phyloP scores from a whole-genome alignment of 2,329 filamentous ascomycete genomes.

The Apiospora sp. region DNA sequence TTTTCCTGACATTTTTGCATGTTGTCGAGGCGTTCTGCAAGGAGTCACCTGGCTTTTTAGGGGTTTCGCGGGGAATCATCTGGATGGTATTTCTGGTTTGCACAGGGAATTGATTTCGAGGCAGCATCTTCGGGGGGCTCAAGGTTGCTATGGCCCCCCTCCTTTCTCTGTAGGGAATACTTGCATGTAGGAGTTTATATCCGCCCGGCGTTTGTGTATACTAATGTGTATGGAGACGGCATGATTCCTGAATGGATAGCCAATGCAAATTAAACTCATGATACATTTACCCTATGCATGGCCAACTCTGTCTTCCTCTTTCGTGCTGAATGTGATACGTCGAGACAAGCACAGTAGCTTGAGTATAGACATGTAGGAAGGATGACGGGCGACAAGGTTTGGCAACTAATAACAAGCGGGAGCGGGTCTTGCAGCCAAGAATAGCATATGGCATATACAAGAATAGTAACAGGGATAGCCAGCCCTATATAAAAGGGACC shows the following conservation, averaged over 20 bases:
- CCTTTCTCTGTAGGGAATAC: slow-evolving; percentile 6
- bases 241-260: slow-evolving; percentile 14
- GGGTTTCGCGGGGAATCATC: slow-evolving; percentile 7
- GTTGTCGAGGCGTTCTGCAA: slow-evolving; percentile 19
- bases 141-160: not conserved
- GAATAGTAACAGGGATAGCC: not conserved
- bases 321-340: not conserved
- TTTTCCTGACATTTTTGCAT: slow-evolving; percentile 11
- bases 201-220: slow-evolving; percentile 18
- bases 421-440: not conserved
- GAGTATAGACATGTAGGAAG: not conserved
- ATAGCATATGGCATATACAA: not conserved
- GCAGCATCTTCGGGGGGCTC: slow-evolving; percentile 12
- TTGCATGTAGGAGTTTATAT: slow-evolving; percentile 19
- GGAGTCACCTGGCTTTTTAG: slow-evolving; percentile 8
- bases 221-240: slow-evolving; percentile 20
- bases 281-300: not conserved
- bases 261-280: slow-evolving; percentile 21
- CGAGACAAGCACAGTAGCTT: not conserved
- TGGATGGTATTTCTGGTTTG: slow-evolving; percentile 11
- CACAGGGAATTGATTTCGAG: slow-evolving; percentile 12
- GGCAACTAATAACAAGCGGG: not conserved
- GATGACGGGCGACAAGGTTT: not conserved
- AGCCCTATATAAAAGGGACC: not conserved
- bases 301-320: not conserved